Base-by-base conservation (phyloP, 768 basidiomycete species). In the Gelatoporia subvermispora region DNA sequence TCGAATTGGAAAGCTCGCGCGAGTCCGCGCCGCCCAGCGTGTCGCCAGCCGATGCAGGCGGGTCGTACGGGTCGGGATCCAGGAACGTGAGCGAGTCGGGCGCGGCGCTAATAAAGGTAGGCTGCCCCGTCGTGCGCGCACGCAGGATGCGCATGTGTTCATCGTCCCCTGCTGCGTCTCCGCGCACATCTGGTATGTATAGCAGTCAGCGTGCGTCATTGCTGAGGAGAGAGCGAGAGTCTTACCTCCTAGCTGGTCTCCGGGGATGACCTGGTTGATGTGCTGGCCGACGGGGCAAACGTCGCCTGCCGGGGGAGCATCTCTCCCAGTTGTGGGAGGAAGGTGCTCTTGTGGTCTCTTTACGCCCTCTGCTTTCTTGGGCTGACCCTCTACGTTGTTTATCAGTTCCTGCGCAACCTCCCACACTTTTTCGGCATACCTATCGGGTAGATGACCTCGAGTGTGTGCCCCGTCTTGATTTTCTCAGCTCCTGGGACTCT, bases 21-120 rank as follows among this genome's bases (percentile, higher is more conserved):
- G 65, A 69, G 8, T 71, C 71, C 23, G 65, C 68, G 31, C 70
- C 69, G 1, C 45, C 51, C 8, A 65, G 52, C 0, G 65, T 61
- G 43, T 61, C 63, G 10, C 48, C 52, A 2, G 57, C 59, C n/a
- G 50, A 43, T 1, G 57, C 21, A 11, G 56, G 59, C 35, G 56
- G 48, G 25, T 61, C 65, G 15, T 52, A 68, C 35, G 65, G 64
- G 36, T 68, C 64, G 10, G 16, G 22, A 57, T 72, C 65, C 43
- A 70, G 42, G 40, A 67, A 60, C 43, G 59, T 60, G 39, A 52
- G 57, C 41, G 57, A 28, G 56, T 65, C 49, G 40, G 65, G 55
- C 3, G 58, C 58, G 35, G 61, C 56, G 2, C 58, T 28, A 23
- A 52, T 56, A 16, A 53, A 43, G n/a, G 38, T 38, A 2, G 49